phyloP scores from a whole-genome alignment of 2,329 filamentous ascomycete species.

The Aspergillus aculeatus region DNA sequence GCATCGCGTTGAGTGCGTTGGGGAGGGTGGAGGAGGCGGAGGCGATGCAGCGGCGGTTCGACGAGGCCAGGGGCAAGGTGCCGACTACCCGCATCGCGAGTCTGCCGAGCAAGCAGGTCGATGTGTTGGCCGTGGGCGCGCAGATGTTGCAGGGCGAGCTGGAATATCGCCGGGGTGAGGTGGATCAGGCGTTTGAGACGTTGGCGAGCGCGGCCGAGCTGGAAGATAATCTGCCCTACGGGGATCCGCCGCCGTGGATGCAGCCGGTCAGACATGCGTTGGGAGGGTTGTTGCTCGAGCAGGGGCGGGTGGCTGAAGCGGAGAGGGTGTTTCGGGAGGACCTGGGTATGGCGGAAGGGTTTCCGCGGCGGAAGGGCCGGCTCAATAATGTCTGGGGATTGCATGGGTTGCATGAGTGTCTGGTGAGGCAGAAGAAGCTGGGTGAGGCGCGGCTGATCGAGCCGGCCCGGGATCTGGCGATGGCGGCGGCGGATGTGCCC shows the following conservation, averaged over 20 bases:
- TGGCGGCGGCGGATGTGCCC: not conserved
- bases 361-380: conserved; percentile 58
- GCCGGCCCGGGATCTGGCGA: not conserved
- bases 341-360: conserved; percentile 54
- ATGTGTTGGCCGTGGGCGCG: conserved; percentile 61
- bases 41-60: conserved; percentile 53
- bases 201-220: conserved; percentile 57
- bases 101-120: conserved; percentile 58
- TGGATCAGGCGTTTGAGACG: conserved; percentile 57
- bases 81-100: conserved; percentile 61
- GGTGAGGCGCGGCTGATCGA: conserved; percentile 1
- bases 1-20: conserved; percentile 62
- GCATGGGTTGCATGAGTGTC: conserved; percentile 4
- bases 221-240: conserved; percentile 65
- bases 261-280: conserved; percentile 69
- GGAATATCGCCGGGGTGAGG: conserved; percentile 62
- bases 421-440: not conserved
- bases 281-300: conserved; percentile 66
- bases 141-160: conserved; percentile 72
- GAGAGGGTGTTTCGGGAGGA: conserved; percentile 59
- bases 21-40: conserved; percentile 55
- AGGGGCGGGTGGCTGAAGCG: conserved; percentile 57
- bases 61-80: conserved; percentile 52
- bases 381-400: conserved; percentile 2
- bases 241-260: conserved; percentile 78